Conservation (phyloP, 176 grass and related monocot species). For the Aegilops longissima region DNA sequence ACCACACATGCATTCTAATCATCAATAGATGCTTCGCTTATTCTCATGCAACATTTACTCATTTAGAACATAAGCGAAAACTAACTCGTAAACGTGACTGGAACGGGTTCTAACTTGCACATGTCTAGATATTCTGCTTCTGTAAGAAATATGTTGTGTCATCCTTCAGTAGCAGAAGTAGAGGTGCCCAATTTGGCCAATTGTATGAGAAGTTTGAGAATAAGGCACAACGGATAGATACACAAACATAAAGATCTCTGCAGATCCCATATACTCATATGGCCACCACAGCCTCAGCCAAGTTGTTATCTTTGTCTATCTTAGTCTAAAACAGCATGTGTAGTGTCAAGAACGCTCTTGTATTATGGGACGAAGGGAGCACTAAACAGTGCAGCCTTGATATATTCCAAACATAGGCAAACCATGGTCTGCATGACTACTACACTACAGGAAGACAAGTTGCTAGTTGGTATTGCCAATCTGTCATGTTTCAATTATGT, state of each 20-base stretch:
- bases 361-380: too few species aligned
- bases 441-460: background rate
- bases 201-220: background rate
- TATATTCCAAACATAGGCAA: background rate
- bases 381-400: background rate
- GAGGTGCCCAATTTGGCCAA: background rate
- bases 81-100: background rate
- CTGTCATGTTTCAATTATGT: constrained; percentile 22
- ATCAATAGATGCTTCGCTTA: background rate
- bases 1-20: background rate
- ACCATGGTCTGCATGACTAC: background rate
- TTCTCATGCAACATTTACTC: background rate
- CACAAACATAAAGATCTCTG: constrained; percentile 1
- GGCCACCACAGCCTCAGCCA: background rate
- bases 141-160: background rate
- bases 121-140: too few species aligned
- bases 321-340: too few species aligned
- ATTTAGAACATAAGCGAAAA: background rate
- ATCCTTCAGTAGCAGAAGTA: background rate
- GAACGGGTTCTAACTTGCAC: background rate
- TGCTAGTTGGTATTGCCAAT: background rate
- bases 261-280: background rate
- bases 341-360: too few species aligned
- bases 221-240: background rate
- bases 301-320: background rate